A percentile compares a stretch with the other conserved stretches of the same genome.
phyloP scores from a whole-genome alignment of 371 early-diverging fungal species.

The Apophysomyces trapeziformis region DNA sequence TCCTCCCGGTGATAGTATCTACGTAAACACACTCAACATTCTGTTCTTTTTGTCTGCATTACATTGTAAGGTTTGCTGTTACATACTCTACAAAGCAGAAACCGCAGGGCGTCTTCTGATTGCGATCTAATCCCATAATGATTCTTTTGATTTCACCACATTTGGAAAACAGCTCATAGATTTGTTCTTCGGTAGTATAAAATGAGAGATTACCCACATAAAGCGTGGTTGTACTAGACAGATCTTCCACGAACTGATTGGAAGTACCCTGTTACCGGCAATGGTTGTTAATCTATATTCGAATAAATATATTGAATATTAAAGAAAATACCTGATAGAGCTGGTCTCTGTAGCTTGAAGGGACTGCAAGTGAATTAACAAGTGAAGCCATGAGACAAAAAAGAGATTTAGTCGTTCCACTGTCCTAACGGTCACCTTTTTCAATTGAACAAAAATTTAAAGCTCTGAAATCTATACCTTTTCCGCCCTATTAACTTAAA shows the following conservation, averaged over 20 bases:
- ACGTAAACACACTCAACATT: slow-evolving; percentile 1
- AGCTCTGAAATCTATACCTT: too few species aligned
- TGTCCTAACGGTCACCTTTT: too few species aligned
- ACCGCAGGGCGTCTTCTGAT: slow-evolving; percentile 96
- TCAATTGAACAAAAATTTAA: too few species aligned
- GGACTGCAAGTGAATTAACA: slow-evolving; percentile 82
- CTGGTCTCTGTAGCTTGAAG: slow-evolving; percentile 87
- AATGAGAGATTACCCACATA: slow-evolving; percentile 99
- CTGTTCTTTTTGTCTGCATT: background rate
- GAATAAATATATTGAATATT: slow-evolving; percentile 1
- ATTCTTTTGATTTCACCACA: slow-evolving; percentile 97
- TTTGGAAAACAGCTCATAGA: slow-evolving; percentile 95
- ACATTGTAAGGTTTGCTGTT: background rate
- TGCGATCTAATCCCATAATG: slow-evolving; percentile 97
- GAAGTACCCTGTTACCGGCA: slow-evolving; percentile 61
- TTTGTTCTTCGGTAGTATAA: slow-evolving; percentile 98
- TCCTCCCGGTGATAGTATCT: slow-evolving; percentile 89
- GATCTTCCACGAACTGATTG: slow-evolving; percentile 70
- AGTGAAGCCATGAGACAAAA: slow-evolving; percentile 58
- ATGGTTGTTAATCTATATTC: background rate
- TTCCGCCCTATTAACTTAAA: too few species aligned
- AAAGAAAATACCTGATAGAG: slow-evolving; percentile 65
- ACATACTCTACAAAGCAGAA: slow-evolving; percentile 98
- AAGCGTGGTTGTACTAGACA: slow-evolving; percentile 80
- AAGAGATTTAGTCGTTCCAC: too few species aligned